Conservation (phyloP, 2,329 filamentous ascomycete genomes). For the Fusarium mundagurra region DNA sequence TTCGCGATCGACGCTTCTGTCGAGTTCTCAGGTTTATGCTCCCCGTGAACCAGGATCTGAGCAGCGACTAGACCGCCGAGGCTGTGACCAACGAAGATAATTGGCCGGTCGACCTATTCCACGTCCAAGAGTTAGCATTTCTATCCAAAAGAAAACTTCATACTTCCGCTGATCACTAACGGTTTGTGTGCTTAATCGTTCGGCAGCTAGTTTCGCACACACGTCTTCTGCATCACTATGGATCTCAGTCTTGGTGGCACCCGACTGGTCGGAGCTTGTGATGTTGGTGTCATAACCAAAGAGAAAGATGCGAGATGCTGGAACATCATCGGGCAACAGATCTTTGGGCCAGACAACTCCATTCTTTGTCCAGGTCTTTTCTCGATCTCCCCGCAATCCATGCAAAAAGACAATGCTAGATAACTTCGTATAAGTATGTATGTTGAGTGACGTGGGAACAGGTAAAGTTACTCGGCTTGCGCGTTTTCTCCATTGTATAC, state of each 20-base stretch:
- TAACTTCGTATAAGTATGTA: fast-evolving
- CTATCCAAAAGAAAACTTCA: not conserved
- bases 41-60: not conserved
- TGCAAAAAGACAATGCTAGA: not conserved
- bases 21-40: not conserved
- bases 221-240: not conserved
- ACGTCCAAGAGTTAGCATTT: not conserved
- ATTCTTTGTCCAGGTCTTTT: not conserved
- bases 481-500: not conserved
- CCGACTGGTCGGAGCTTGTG: fast-evolving
- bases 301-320: not conserved
- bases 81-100: not conserved
- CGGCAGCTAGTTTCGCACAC: not conserved
- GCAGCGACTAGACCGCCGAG: not conserved
- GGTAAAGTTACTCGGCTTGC: not conserved
- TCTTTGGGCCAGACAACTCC: fast-evolving
- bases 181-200: fast-evolving
- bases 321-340: not conserved
- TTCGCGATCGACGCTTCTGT: fast-evolving
- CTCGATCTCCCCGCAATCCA: not conserved
- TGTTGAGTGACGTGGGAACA: fast-evolving
- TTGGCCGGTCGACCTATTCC: not conserved
- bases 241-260: not conserved
- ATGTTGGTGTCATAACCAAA: not conserved
- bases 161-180: not conserved